Evolutionary conservation across 805 yeast genomes (phyloP).

Genomic region (Cyberlindnera saturnus): DNA sequence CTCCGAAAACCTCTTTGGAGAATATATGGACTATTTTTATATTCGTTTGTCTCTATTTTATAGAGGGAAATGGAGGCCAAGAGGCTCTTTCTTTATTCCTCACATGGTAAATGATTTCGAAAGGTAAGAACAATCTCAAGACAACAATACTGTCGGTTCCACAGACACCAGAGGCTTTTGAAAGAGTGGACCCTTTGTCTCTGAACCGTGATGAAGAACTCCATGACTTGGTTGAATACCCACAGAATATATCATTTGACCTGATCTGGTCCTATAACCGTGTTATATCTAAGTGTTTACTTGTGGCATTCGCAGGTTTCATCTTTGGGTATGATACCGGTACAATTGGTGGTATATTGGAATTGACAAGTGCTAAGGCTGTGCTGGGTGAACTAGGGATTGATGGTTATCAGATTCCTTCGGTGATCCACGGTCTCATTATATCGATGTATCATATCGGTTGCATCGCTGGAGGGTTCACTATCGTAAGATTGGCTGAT

Average conservation of each 20-base stretch:
- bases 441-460: slow-evolving; percentile 60
- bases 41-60: too few relatives aligned
- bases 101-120: too few relatives aligned
- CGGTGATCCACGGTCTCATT: slow-evolving; percentile 34
- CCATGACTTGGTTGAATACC: too few relatives aligned
- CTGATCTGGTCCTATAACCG: slow-evolving; percentile 6
- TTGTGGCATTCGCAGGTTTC: slow-evolving; percentile 66
- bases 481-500: slow-evolving; percentile 54
- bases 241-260: not conserved
- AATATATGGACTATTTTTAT: too few relatives aligned
- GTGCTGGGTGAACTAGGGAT: slow-evolving; percentile 47
- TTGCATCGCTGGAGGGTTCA: slow-evolving; percentile 63
- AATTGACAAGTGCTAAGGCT: slow-evolving; percentile 46
- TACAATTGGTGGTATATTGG: slow-evolving; percentile 65
- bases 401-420: slow-evolving; percentile 22
- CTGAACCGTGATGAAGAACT: too few relatives aligned
- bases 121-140: too few relatives aligned
- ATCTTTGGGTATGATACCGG: slow-evolving; percentile 76
- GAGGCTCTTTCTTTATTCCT: too few relatives aligned
- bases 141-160: too few relatives aligned
- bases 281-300: slow-evolving; percentile 28
- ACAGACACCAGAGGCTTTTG: too few relatives aligned
- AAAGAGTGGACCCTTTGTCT: too few relatives aligned
- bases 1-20: too few relatives aligned
- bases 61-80: too few relatives aligned